phyloP scores from a whole-genome alignment of 2,329 filamentous ascomycete genomes.

The Calonectria hongkongensis region DNA sequence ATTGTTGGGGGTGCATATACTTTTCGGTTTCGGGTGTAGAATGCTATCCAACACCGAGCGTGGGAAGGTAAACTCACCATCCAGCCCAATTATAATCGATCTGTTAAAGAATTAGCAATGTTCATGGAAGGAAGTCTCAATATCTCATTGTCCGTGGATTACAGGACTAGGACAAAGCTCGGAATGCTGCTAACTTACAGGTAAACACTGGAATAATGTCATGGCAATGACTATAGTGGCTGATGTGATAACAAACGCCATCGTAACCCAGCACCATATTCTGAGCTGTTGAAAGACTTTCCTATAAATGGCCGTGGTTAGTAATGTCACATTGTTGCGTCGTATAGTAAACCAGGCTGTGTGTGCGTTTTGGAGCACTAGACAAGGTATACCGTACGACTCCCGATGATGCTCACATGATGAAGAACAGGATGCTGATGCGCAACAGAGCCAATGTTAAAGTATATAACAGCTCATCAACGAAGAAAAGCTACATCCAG shows the following conservation, averaged over 20 bases:
- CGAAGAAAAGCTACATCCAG: not conserved
- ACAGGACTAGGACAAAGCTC: too few species aligned
- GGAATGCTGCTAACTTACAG: not conserved
- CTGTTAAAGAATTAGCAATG: not conserved
- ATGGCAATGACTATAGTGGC: not conserved
- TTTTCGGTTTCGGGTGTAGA: too few species aligned
- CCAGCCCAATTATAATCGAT: not conserved
- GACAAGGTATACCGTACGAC: not conserved
- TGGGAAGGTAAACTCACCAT: not conserved
- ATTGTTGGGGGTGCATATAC: not conserved
- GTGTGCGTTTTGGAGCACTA: not conserved
- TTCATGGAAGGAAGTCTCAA: too few species aligned
- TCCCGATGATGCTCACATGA: not conserved
- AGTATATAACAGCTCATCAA: slow-evolving; percentile 4
- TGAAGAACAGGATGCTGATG: slow-evolving; percentile 10
- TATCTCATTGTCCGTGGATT: too few species aligned
- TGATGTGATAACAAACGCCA: slow-evolving; percentile 17
- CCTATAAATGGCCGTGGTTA: not conserved
- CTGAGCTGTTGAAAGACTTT: not conserved
- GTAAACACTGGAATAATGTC: slow-evolving; percentile 9
- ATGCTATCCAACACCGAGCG: too few species aligned
- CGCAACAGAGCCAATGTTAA: slow-evolving; percentile 12
- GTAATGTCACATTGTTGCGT: not conserved
- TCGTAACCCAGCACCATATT: slow-evolving; percentile 7
- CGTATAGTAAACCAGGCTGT: not conserved